Evolutionary conservation across 2,329 filamentous ascomycete genomes (phyloP).

Genomic region (Diplodia mutila): DNA sequence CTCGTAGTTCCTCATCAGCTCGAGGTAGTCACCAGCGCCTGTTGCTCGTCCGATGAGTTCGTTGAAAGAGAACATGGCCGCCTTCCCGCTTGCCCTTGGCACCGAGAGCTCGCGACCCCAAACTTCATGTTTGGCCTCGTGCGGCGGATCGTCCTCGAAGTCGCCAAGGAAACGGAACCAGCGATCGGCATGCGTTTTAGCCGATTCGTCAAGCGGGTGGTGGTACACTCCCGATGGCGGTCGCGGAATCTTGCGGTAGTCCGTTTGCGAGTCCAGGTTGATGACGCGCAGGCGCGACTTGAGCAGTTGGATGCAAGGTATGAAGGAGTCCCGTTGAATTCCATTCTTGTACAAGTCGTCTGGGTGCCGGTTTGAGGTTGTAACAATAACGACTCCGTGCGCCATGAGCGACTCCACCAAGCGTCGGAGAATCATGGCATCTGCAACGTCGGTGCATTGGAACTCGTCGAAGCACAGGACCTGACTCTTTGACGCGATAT

Average conservation of each 20-base stretch:
- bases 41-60: slow-evolving; percentile 88
- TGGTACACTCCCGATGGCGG: slow-evolving; percentile 95
- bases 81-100: slow-evolving; percentile 82
- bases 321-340: slow-evolving; percentile 91
- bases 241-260: slow-evolving; percentile 95
- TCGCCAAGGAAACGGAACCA: slow-evolving; percentile 97
- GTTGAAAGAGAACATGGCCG: slow-evolving; percentile 89
- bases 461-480: slow-evolving; percentile 99
- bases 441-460: slow-evolving; percentile 96
- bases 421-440: slow-evolving; percentile 94
- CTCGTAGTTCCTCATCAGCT: slow-evolving; percentile 86
- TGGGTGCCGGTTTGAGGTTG: slow-evolving; percentile 95
- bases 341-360: slow-evolving; percentile 98
- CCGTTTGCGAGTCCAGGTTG: slow-evolving; percentile 91
- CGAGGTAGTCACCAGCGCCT: slow-evolving; percentile 92
- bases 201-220: slow-evolving; percentile 78
- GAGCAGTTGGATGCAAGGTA: slow-evolving; percentile 91
- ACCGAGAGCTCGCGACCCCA: slow-evolving; percentile 93
- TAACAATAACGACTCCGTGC: slow-evolving; percentile 94
- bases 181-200: slow-evolving; percentile 80
- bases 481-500: slow-evolving; percentile 81
- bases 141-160: slow-evolving; percentile 72
- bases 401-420: slow-evolving; percentile 91
- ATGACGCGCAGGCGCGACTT: slow-evolving; percentile 84
- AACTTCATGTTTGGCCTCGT: slow-evolving; percentile 77